Conservation (phyloP, 2,329 filamentous ascomycete genomes). For the Stagonosporopsis chrysanthemi region DNA sequence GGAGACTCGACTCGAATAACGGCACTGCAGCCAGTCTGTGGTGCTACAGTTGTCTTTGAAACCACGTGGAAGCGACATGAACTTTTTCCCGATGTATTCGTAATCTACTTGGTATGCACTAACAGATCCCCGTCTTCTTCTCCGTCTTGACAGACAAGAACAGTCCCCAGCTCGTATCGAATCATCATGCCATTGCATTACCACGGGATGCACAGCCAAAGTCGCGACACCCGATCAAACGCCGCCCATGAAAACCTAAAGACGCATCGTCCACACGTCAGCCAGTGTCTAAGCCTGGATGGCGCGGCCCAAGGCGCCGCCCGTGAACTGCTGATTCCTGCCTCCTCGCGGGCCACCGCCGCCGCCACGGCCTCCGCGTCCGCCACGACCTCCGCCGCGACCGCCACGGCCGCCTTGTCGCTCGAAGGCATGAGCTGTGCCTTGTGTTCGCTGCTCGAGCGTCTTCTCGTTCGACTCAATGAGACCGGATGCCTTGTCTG, state of each 20-base stretch:
- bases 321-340: constrained; percentile 80
- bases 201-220: constrained; percentile 15
- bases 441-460: constrained; percentile 94
- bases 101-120: constrained; percentile 22
- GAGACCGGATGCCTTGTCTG: constrained; percentile 93
- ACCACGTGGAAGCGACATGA: neutral
- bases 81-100: constrained; percentile 20
- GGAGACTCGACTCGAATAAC: too few relatives aligned
- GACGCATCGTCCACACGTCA: constrained; percentile 1
- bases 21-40: neutral
- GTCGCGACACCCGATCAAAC: constrained; percentile 16
- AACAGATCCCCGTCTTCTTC: constrained; percentile 2
- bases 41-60: neutral
- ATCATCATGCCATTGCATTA: constrained; percentile 22
- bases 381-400: constrained; percentile 64
- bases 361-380: constrained; percentile 71
- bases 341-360: constrained; percentile 65
- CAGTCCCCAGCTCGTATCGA: neutral
- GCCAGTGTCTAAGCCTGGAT: constrained; percentile 54
- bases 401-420: constrained; percentile 81
- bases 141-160: neutral
- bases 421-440: constrained; percentile 94
- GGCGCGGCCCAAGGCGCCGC: constrained; percentile 73
- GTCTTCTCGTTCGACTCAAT: constrained; percentile 98
- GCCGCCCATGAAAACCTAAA: constrained; percentile 22